phyloP scores from a whole-genome alignment of 2,329 filamentous ascomycete species.

The Pleurostoma richardsiae region DNA sequence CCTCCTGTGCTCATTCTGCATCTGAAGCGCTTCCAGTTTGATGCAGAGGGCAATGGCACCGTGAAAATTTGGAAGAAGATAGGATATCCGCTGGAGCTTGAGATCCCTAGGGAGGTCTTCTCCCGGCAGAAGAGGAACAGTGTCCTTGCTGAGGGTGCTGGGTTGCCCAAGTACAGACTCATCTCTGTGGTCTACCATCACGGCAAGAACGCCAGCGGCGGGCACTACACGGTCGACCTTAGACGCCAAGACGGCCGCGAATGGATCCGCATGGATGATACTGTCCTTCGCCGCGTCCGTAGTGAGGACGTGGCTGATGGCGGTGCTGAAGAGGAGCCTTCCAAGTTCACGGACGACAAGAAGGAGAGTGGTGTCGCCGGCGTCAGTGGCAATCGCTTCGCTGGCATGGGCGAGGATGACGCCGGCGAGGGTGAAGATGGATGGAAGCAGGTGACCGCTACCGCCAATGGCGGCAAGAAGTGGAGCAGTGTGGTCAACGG shows the following conservation, averaged over 20 bases:
- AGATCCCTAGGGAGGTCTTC: slow-evolving; percentile 87
- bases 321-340: slow-evolving; percentile 70
- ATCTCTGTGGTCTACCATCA: slow-evolving; percentile 95
- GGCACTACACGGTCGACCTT: slow-evolving; percentile 97
- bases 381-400: slow-evolving; percentile 64
- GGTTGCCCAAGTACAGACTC: slow-evolving; percentile 77
- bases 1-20: slow-evolving; percentile 92
- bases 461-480: slow-evolving; percentile 65
- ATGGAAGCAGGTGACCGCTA: slow-evolving; percentile 75
- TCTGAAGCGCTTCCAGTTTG: slow-evolving; percentile 95
- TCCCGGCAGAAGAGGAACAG: slow-evolving; percentile 67
- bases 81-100: slow-evolving; percentile 88
- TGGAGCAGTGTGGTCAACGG: slow-evolving; percentile 69
- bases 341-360: slow-evolving; percentile 62
- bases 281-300: slow-evolving; percentile 76
- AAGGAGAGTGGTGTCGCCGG: slow-evolving; percentile 43
- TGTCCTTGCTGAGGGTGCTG: slow-evolving; percentile 57
- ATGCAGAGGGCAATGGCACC: slow-evolving; percentile 73
- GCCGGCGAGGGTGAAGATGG: slow-evolving; percentile 57
- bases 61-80: slow-evolving; percentile 99
- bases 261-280: slow-evolving; percentile 96
- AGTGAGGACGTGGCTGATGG: slow-evolving; percentile 86
- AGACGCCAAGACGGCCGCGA: slow-evolving; percentile 89
- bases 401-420: slow-evolving; percentile 62
- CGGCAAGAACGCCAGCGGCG: slow-evolving; percentile 91